Base-by-base conservation (phyloP, 352 stramenopile species). In the Globisporangium middletonii region DNA sequence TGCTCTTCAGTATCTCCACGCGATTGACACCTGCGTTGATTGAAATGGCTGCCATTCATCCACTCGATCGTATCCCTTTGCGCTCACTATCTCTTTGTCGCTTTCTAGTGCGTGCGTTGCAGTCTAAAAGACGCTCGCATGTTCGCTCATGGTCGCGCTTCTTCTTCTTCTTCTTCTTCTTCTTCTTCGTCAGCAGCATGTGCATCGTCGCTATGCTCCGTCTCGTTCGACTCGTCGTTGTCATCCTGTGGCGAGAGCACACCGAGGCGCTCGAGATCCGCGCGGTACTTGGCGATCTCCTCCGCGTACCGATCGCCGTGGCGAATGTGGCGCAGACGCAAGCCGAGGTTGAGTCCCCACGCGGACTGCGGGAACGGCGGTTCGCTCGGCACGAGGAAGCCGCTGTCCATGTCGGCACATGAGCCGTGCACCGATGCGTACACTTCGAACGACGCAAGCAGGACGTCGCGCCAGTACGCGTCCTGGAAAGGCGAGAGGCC, bases 391-490 rank as follows among this genome's bases (percentile, higher is more conserved):
- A 93, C 77, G 38, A 84, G 46, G 57, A 85, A 93, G 42, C 63
- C 72, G 15, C 67, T 60, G 35, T 77, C 67, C 73, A 93, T 89
- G 43, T 65, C 65, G 26, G 65, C 55, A 45, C 83, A 93, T 42
- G 62, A 83, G 12, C 69, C 69, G 50, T 90, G 60, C 41, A 72
- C 30, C 15, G 62, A 49, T 1, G 75, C 73, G 51, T 88, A 90
- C 16, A 67, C 69, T 60, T 72, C 51, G 55, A 93, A 89, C 3
- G 80, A 75, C 11, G 66, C 66, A 41, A 93, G 50, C 33, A 93
- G 52, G 13, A 93, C 75, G 41, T 93, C 80, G 18, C 75, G 83
- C 80, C 80, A 90, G 57, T 90, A 90, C 53, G 73, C 63, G 23
- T 90, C 80, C 19, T 75, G 76, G 48, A 88, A 69, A 8, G 63